Percentiles rank a stretch among this genome's conserved stretches.
These are phyloP conservation scores for Ascochyta fabae DNA, from an alignment of 2,329 filamentous ascomycete genomes.

Conservation along the genomic window DNA sequence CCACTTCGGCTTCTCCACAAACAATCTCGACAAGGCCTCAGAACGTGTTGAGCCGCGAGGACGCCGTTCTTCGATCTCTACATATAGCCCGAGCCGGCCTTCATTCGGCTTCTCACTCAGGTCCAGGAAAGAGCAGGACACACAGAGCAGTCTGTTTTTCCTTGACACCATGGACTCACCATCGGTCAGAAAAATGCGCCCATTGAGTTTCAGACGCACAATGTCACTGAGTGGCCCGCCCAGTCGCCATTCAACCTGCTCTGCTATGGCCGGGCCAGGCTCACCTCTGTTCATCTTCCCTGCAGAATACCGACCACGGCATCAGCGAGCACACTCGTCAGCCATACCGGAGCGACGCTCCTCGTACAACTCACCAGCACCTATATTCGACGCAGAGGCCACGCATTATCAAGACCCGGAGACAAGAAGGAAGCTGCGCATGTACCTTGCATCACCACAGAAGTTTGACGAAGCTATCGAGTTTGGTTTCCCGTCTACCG, in stretches of 20 bases:
- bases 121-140: slow-evolving; percentile 25
- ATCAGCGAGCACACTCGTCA: slow-evolving; percentile 41
- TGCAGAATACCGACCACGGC: slow-evolving; percentile 31
- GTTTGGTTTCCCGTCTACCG: slow-evolving; percentile 80
- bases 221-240: slow-evolving; percentile 73
- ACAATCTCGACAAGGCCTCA: slow-evolving; percentile 6
- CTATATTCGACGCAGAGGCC: slow-evolving; percentile 68
- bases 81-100: slow-evolving; percentile 28
- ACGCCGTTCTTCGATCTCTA: slow-evolving; percentile 25
- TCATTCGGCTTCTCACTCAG: slow-evolving; percentile 18
- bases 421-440: slow-evolving; percentile 81
- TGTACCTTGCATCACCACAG: slow-evolving; percentile 85
- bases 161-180: slow-evolving; percentile 32
- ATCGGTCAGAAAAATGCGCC: slow-evolving; percentile 50
- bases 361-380: slow-evolving; percentile 33
- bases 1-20: slow-evolving; percentile 35
- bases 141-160: slow-evolving; percentile 32
- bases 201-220: slow-evolving; percentile 57
- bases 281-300: slow-evolving; percentile 32
- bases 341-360: slow-evolving; percentile 38
- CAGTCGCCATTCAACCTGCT: slow-evolving; percentile 61
- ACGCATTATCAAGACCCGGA: slow-evolving; percentile 91
- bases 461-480: slow-evolving; percentile 96
- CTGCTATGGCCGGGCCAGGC: slow-evolving; percentile 55
- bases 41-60: slow-evolving; percentile 25